phyloP scores from a whole-genome alignment of 1,284 basidiomycete genomes.

The Heterobasidion annosum region DNA sequence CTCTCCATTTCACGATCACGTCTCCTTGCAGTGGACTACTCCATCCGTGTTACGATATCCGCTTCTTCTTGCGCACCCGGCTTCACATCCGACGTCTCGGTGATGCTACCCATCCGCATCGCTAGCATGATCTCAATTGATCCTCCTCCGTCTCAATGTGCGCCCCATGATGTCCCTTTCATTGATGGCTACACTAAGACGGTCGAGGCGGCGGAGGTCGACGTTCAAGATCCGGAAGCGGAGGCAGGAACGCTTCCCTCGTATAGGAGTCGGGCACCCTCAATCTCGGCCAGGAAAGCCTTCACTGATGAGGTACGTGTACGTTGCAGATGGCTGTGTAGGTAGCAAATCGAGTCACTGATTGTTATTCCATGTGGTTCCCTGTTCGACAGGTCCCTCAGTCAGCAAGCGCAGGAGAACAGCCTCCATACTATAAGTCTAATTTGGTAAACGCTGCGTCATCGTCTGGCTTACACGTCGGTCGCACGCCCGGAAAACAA shows the following conservation, averaged over 20 bases:
- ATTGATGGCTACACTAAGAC: neutral
- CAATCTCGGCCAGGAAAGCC: neutral
- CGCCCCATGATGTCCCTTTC: neutral
- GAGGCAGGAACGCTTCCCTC: constrained; percentile 4
- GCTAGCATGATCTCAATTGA: constrained; percentile 79
- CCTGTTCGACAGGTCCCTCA: neutral
- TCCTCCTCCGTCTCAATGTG: constrained; percentile 40
- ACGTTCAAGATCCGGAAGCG: neutral
- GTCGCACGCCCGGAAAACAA: neutral
- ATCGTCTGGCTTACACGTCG: neutral
- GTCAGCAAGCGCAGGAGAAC: neutral
- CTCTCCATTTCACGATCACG: constrained; percentile 69
- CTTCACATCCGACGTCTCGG: constrained; percentile 56
- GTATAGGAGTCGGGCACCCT: constrained; percentile 1
- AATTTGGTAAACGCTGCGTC: neutral
- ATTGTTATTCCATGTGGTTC: neutral
- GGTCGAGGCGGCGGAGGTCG: neutral
- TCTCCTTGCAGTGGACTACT: constrained; percentile 77
- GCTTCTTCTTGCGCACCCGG: constrained; percentile 26
- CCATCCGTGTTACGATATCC: constrained; percentile 64
- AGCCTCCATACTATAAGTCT: neutral
- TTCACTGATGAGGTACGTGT: neutral
- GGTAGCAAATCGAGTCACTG: neutral
- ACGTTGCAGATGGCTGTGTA: neutral
- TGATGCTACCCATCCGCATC: constrained; percentile 64